phyloP scores from a whole-genome alignment of 2,329 filamentous ascomycete species.

The Aspergillus jensenii region DNA sequence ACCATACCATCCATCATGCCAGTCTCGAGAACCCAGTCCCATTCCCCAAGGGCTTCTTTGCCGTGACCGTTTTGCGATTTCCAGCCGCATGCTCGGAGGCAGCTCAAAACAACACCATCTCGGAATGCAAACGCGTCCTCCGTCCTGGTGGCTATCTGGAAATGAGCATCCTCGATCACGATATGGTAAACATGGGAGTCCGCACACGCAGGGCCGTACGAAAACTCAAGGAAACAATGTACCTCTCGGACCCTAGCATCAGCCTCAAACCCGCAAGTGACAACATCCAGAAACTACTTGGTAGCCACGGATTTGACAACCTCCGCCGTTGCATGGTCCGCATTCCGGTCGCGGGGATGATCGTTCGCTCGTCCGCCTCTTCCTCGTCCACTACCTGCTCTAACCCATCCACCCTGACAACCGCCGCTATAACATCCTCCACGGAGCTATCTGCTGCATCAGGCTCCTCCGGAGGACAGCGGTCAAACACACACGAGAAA shows the following conservation, averaged over 20 bases:
- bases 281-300: constrained; percentile 48
- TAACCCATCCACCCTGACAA: constrained; percentile 30
- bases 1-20: constrained; percentile 44
- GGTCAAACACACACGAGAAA: constrained; percentile 24
- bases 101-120: constrained; percentile 45
- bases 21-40: constrained; percentile 44
- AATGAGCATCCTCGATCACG: constrained; percentile 50
- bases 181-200: constrained; percentile 52
- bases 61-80: constrained; percentile 48
- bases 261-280: constrained; percentile 50
- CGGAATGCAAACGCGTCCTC: constrained; percentile 50
- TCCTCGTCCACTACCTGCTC: constrained; percentile 42
- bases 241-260: constrained; percentile 41
- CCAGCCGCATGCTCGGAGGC: constrained; percentile 46
- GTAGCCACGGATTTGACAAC: constrained; percentile 47
- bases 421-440: constrained; percentile 24
- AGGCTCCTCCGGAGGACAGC: constrained; percentile 21
- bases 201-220: constrained; percentile 47
- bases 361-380: constrained; percentile 43
- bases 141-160: constrained; percentile 51
- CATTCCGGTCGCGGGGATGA: constrained; percentile 48
- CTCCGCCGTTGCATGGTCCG: constrained; percentile 51
- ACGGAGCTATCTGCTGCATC: constrained; percentile 24
- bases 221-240: constrained; percentile 47
- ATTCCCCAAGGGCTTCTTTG: constrained; percentile 49